phyloP scores from a whole-genome alignment of 1,284 basidiomycete genomes.

The Ganoderma lucidum region DNA sequence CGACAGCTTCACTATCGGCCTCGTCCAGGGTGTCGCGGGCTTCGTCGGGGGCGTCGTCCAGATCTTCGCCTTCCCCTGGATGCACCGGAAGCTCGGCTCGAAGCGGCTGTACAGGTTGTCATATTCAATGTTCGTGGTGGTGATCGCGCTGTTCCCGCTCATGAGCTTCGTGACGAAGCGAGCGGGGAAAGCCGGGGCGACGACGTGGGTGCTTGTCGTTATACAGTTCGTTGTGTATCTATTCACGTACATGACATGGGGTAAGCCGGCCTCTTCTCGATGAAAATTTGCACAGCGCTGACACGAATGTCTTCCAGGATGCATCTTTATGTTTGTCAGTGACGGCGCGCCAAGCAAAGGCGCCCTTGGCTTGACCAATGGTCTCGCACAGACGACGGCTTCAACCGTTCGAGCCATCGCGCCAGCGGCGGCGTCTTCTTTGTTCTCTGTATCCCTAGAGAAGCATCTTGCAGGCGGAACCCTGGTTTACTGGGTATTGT shows the following conservation, averaged over 20 bases:
- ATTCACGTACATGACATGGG: conserved; percentile 28
- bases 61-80: conserved; percentile 60
- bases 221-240: conserved; percentile 27
- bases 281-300: conserved; percentile 25
- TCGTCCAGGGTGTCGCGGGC: conserved; percentile 62
- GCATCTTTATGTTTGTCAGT: conserved; percentile 55
- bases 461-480: conserved; percentile 38
- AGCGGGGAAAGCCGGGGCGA: conserved; percentile 18
- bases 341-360: conserved; percentile 63
- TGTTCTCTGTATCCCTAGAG: conserved; percentile 69
- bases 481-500: conserved; percentile 38
- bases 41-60: conserved; percentile 64
- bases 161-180: conserved; percentile 47
- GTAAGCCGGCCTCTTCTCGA: conserved; percentile 12
- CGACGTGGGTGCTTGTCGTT: conserved; percentile 29
- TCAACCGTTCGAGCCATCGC: conserved; percentile 69
- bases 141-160: conserved; percentile 56
- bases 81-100: conserved; percentile 60
- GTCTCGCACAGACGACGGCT: conserved; percentile 46
- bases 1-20: conserved; percentile 61
- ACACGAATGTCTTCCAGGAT: conserved; percentile 32
- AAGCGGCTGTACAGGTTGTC: conserved; percentile 56
- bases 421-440: conserved; percentile 66
- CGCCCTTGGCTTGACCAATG: conserved; percentile 79
- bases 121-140: conserved; percentile 56